Percentiles rank a stretch among this genome's conserved stretches.
Conservation (phyloP, 306 rosid species). For the Quillaja saponaria region DNA sequence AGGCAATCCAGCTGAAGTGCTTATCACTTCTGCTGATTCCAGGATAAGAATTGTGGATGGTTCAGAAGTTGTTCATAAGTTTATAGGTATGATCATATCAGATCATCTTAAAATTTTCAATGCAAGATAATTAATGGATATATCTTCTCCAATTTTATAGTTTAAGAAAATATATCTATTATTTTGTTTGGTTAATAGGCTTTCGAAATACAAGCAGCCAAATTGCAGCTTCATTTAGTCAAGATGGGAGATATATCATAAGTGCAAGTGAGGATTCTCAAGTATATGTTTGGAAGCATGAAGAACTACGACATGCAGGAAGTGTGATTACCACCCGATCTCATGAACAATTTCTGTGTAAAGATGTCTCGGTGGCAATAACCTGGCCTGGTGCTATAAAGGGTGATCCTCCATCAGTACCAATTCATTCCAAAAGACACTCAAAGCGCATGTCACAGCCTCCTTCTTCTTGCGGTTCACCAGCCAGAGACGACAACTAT, state of each 20-base stretch:
- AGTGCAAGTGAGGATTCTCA: constrained; percentile 91
- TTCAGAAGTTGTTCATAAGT: constrained; percentile 59
- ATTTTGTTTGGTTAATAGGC: constrained; percentile 46
- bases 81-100: constrained; percentile 51
- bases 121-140: background rate
- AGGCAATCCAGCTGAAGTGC: constrained; percentile 57
- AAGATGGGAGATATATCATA: constrained; percentile 61
- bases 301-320: constrained; percentile 43
- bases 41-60: constrained; percentile 71
- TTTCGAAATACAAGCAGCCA: constrained; percentile 77
- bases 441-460: constrained; percentile 36
- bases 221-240: constrained; percentile 70
- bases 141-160: background rate
- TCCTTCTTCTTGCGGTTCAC: constrained; percentile 28
- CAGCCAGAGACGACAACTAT: constrained; percentile 34
- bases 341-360: constrained; percentile 71
- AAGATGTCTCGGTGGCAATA: constrained; percentile 79
- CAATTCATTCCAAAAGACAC: constrained; percentile 44
- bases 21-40: constrained; percentile 80
- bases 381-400: constrained; percentile 69
- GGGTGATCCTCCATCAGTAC: constrained; percentile 55
- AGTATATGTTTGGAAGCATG: constrained; percentile 71
- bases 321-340: constrained; percentile 26
- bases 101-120: background rate
- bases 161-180: background rate